Evolutionary conservation across 140 eudicot genomes (phyloP).

Genomic region (Cichorium intybus): DNA sequence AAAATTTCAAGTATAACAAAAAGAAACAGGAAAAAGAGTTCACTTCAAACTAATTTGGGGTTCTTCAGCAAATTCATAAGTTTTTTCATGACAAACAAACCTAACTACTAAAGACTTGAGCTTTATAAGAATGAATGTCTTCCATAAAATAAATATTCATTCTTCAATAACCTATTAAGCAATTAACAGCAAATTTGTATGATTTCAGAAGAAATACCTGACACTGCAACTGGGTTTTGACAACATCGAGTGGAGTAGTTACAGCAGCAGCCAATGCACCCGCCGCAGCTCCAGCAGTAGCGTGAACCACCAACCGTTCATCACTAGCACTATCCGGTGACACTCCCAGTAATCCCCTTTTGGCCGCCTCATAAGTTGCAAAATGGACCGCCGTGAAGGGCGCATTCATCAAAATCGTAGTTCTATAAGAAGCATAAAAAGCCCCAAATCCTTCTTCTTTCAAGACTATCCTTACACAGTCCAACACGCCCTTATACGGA

Average conservation of each 20-base stretch:
- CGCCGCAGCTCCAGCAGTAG: constrained; percentile 91
- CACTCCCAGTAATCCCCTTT: constrained; percentile 52
- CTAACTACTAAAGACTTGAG: not conserved
- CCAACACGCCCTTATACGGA: constrained; percentile 67
- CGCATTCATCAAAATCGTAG: constrained; percentile 88
- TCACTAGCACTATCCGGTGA: constrained; percentile 50
- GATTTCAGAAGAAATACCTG: constrained; percentile 48
- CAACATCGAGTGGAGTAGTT: constrained; percentile 93
- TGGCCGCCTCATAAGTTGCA: constrained; percentile 82
- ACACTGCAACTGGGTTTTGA: constrained; percentile 88
- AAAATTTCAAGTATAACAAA: not conserved
- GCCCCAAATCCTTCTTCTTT: constrained; percentile 84
- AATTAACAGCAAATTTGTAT: constrained; percentile 9
- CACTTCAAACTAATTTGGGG: too few species aligned
- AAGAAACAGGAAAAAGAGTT: not conserved
- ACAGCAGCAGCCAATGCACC: constrained; percentile 79
- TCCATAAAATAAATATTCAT: not conserved
- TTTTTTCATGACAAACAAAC: not conserved
- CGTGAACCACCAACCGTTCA: constrained; percentile 76
- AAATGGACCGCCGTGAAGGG: constrained; percentile 90
- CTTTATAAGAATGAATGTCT: not conserved
- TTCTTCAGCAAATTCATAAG: not conserved
- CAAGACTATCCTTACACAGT: constrained; percentile 60
- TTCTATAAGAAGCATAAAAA: constrained; percentile 74
- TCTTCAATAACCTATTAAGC: not conserved